A percentile compares a stretch with the other conserved stretches of the same genome.
Conservation (phyloP, 163 green algal species). For the Trebouxia gelatinosa region DNA sequence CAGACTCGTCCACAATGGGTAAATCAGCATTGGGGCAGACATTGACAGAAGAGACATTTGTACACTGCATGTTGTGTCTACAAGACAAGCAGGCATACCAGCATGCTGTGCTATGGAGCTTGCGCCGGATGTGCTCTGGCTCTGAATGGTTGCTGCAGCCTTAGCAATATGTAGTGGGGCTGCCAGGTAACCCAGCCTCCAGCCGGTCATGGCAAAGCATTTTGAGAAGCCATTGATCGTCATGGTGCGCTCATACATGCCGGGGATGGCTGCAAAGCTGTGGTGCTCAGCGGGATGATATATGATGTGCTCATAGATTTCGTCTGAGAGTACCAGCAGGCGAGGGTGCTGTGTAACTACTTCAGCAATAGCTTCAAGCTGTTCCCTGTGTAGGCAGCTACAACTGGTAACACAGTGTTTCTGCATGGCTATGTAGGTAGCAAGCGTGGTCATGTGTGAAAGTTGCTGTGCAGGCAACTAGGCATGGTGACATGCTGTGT, state of each 20-base stretch:
- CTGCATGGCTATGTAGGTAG: too few relatives aligned
- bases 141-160: constrained; percentile 87
- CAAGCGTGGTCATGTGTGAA: not conserved
- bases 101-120: constrained; percentile 89
- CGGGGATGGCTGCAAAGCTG: constrained; percentile 80
- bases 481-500: too few relatives aligned
- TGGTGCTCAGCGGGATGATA: constrained; percentile 84
- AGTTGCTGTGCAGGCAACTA: not conserved
- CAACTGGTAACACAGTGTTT: too few relatives aligned
- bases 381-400: too few relatives aligned
- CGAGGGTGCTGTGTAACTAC: constrained; percentile 86
- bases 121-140: constrained; percentile 85
- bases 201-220: constrained; percentile 78
- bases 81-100: constrained; percentile 60
- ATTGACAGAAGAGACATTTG: too few relatives aligned
- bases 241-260: constrained; percentile 93
- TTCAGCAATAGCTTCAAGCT: constrained; percentile 63
- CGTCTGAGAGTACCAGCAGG: constrained; percentile 91
- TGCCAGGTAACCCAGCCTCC: constrained; percentile 96
- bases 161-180: constrained; percentile 81
- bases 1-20: too few relatives aligned
- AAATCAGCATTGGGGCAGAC: too few relatives aligned
- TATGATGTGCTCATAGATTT: constrained; percentile 99
- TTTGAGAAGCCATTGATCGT: constrained; percentile 99
- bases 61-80: too few relatives aligned